These are phyloP conservation scores for Scutellaria baicalensis DNA, from an alignment of 257 asterid species.

Conservation along the genomic window DNA sequence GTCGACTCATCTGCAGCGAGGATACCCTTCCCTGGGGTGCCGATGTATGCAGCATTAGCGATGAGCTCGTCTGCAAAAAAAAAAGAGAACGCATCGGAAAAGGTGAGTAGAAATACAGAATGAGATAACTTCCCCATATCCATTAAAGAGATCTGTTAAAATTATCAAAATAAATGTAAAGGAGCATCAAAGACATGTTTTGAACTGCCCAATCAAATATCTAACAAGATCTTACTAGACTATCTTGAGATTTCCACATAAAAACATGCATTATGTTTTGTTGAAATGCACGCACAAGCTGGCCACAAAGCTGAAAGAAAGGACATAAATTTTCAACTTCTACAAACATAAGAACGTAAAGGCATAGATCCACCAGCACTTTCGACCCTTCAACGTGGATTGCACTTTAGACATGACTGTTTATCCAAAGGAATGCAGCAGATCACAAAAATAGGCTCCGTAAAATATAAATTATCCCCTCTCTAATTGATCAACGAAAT, in stretches of 20 bases:
- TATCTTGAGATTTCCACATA: neutral
- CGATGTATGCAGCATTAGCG: slow-evolving; percentile 72
- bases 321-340: neutral
- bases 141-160: neutral
- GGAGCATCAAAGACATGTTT: neutral
- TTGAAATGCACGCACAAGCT: neutral
- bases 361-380: neutral
- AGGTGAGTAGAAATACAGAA: neutral
- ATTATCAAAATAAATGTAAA: neutral
- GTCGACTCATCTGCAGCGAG: slow-evolving; percentile 97
- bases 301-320: neutral
- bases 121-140: neutral
- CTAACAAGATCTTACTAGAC: neutral
- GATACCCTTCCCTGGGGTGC: slow-evolving; percentile 90
- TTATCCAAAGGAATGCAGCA: neutral
- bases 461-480: neutral
- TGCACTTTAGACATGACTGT: too few relatives aligned
- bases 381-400: neutral
- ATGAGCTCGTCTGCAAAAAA: slow-evolving; percentile 70
- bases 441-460: neutral
- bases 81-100: slow-evolving; percentile 1
- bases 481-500: neutral
- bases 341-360: neutral
- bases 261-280: neutral
- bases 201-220: neutral